Evolutionary conservation across 2,329 filamentous ascomycete genomes (phyloP).

Genomic region (Nigrospora oryzae): DNA sequence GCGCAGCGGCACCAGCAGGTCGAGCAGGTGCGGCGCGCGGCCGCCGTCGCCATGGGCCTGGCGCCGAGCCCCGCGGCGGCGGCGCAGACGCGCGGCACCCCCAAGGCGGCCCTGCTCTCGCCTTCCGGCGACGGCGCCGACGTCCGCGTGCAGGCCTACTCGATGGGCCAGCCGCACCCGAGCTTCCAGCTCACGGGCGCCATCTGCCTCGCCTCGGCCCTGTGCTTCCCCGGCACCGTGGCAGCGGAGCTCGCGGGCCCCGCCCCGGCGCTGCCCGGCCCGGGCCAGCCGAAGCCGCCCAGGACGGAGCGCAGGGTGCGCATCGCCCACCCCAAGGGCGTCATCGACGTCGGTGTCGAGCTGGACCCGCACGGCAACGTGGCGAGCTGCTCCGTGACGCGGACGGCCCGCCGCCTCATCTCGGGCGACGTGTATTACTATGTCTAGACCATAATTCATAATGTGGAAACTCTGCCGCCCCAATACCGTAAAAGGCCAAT

Average conservation of each 20-base stretch:
- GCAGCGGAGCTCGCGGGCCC: conserved; percentile 3
- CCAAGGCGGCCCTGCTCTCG: conserved; percentile 50
- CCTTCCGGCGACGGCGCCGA: conserved; percentile 18
- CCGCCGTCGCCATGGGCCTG: conserved; percentile 50
- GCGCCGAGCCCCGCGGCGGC: conserved; percentile 26
- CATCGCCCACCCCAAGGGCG: background rate
- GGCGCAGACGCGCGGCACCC: conserved; percentile 23
- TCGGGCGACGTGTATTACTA: conserved; percentile 3
- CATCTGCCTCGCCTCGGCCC: conserved; percentile 35
- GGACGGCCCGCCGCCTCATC: too few species aligned
- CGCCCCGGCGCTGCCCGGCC: too few species aligned
- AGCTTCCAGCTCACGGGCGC: conserved; percentile 44
- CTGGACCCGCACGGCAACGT: too few species aligned
- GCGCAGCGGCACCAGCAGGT: conserved; percentile 16
- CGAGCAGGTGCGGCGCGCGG: conserved; percentile 43
- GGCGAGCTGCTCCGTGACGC: too few species aligned
- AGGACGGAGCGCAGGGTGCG: background rate
- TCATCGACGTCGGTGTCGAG: conserved; percentile 1
- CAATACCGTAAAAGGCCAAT: too few species aligned
- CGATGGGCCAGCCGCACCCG: conserved; percentile 40
- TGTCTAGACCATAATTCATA: background rate
- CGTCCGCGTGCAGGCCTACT: conserved; percentile 35
- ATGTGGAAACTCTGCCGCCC: too few species aligned
- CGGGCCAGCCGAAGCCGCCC: too few species aligned
- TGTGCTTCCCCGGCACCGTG: conserved; percentile 31